phyloP scores from a whole-genome alignment of 495 filamentous ascomycete species.

The Evernia prunastri region DNA sequence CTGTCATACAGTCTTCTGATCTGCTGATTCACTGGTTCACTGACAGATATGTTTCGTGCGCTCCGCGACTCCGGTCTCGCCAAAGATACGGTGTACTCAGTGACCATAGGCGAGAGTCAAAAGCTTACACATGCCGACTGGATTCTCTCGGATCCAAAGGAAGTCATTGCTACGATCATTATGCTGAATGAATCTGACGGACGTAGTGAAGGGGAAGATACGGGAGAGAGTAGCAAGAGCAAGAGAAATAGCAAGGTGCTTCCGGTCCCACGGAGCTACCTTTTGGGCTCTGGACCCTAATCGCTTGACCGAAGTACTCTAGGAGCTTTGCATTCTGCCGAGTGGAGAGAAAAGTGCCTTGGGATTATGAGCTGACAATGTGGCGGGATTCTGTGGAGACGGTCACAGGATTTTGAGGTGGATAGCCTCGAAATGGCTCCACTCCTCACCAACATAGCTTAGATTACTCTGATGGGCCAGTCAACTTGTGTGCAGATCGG shows the following conservation, averaged over 20 bases:
- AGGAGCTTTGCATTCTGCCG: too few species aligned
- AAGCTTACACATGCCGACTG: constrained; percentile 83
- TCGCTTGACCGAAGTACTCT: not conserved
- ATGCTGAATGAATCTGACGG: constrained; percentile 46
- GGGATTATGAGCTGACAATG: not conserved
- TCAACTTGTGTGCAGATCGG: too few species aligned
- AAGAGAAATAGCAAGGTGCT: not conserved
- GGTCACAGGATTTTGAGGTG: not conserved
- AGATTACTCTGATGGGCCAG: not conserved
- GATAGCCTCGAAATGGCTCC: not conserved
- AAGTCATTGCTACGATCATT: constrained; percentile 74
- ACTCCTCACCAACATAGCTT: not conserved
- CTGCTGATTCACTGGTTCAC: not conserved
- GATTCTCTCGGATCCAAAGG: constrained; percentile 78
- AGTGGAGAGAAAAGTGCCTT: too few species aligned
- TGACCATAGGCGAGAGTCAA: constrained; percentile 78
- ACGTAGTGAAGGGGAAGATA: not conserved
- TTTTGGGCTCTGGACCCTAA: not conserved
- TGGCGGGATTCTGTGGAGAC: not conserved
- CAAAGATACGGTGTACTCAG: constrained; percentile 66
- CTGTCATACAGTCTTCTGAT: not conserved
- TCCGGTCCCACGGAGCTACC: not conserved
- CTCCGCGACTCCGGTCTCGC: constrained; percentile 52
- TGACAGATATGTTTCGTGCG: constrained; percentile 56
- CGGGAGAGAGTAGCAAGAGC: not conserved